Evolutionary conservation across 345 rosid species (phyloP).

Genomic region (Lepidium africanum): DNA sequence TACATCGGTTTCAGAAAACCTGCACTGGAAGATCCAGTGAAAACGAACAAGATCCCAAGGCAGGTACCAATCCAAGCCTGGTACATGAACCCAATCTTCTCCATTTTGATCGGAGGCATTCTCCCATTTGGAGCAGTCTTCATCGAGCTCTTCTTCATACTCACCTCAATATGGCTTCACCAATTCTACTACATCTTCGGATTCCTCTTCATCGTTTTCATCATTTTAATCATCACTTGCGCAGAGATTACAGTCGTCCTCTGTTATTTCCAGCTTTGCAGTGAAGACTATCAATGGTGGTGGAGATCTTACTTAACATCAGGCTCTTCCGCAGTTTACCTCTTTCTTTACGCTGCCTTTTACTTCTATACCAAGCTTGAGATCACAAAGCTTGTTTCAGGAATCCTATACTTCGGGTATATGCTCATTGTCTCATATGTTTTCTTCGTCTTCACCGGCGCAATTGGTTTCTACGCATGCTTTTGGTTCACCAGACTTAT

Average conservation of each 20-base stretch:
- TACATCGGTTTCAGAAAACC: conserved; percentile 73
- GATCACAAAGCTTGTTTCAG: conserved; percentile 75
- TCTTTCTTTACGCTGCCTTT: conserved; percentile 73
- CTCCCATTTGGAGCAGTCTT: conserved; percentile 90
- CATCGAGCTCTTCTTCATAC: conserved; percentile 84
- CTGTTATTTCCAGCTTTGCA: conserved; percentile 87
- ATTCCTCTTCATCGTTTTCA: conserved; percentile 69
- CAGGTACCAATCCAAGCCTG: conserved; percentile 78
- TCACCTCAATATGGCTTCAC: conserved; percentile 86
- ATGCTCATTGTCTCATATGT: conserved; percentile 33
- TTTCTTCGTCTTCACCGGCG: too few relatives aligned
- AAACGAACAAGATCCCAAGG: conserved; percentile 85
- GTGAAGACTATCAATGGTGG: conserved; percentile 88
- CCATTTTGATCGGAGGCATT: conserved; percentile 73
- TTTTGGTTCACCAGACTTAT: too few relatives aligned
- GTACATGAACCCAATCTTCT: conserved; percentile 86
- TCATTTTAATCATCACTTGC: conserved; percentile 65
- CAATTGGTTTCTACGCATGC: too few relatives aligned
- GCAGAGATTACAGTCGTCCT: conserved; percentile 75
- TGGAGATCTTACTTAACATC: conserved; percentile 87
- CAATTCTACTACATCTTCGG: conserved; percentile 90
- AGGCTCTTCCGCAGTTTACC: conserved; percentile 73
- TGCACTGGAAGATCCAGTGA: conserved; percentile 70
- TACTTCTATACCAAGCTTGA: conserved; percentile 89
- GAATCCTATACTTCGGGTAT: conserved; percentile 65